Conservation (phyloP, 2,329 filamentous ascomycete genomes). For the Sclerotinia borealis region DNA sequence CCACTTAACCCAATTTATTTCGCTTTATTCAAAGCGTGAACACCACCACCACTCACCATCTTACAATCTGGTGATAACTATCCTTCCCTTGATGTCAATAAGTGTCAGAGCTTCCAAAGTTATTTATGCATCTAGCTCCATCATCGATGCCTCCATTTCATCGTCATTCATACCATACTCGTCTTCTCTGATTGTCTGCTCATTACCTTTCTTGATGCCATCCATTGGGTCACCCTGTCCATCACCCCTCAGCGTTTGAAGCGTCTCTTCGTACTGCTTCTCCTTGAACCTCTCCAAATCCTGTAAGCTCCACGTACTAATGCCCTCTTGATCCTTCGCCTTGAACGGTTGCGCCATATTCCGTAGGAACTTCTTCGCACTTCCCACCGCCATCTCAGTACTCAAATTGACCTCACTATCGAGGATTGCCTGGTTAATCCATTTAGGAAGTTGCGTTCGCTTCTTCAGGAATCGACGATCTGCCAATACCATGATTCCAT, state of each 20-base stretch:
- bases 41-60: neutral
- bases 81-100: neutral
- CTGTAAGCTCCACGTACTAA: conserved; percentile 82
- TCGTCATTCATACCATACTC: conserved; percentile 32
- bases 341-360: conserved; percentile 90
- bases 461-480: conserved; percentile 94
- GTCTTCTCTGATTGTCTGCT: conserved; percentile 20
- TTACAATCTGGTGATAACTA: neutral
- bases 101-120: neutral
- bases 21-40: neutral
- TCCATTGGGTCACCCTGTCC: conserved; percentile 11
- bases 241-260: conserved; percentile 52
- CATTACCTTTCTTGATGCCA: conserved; percentile 20
- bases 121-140: conserved; percentile 31
- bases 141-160: conserved; percentile 47
- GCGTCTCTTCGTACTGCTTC: conserved; percentile 63
- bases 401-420: conserved; percentile 85
- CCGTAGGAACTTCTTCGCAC: conserved; percentile 80
- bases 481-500: conserved; percentile 98
- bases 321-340: conserved; percentile 77
- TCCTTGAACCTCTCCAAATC: conserved; percentile 75
- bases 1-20: neutral
- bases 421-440: conserved; percentile 84
- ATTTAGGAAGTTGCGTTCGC: conserved; percentile 82
- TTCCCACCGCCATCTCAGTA: conserved; percentile 90